Evolutionary conservation across 192 early-diverging fungal genomes (phyloP).

Genomic region (Neocallimastix lanati): DNA sequence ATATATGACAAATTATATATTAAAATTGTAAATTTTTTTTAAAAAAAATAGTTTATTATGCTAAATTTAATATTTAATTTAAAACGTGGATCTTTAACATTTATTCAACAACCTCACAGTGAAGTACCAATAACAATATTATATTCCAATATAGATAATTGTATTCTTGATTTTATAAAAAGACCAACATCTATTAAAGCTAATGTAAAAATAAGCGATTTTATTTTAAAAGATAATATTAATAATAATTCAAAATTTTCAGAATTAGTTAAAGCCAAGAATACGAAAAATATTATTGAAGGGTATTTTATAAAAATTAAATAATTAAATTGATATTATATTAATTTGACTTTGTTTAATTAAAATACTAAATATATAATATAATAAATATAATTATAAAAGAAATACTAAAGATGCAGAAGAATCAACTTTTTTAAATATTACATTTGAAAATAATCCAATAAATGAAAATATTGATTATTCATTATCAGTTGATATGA

Average conservation of each 20-base stretch:
- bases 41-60: background rate
- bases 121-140: background rate
- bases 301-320: too few species aligned
- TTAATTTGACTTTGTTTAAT: too few species aligned
- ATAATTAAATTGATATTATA: too few species aligned
- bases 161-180: background rate
- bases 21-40: background rate
- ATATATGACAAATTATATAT: too few species aligned
- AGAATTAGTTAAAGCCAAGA: background rate
- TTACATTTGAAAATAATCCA: slow-evolving; percentile 71
- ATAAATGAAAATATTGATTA: slow-evolving; percentile 61
- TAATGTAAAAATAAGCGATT: background rate
- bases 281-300: background rate
- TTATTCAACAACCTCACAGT: background rate
- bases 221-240: background rate
- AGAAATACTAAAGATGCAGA: background rate
- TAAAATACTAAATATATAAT: too few species aligned
- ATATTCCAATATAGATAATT: background rate
- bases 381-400: background rate
- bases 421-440: slow-evolving; percentile 36
- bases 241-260: background rate
- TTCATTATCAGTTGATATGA: slow-evolving; percentile 40
- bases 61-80: background rate
- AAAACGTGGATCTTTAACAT: background rate
- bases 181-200: background rate